Percentiles rank a stretch among this genome's conserved stretches.
phyloP scores from a whole-genome alignment of 306 rosid species.

The Sechiopsis laciniata region DNA sequence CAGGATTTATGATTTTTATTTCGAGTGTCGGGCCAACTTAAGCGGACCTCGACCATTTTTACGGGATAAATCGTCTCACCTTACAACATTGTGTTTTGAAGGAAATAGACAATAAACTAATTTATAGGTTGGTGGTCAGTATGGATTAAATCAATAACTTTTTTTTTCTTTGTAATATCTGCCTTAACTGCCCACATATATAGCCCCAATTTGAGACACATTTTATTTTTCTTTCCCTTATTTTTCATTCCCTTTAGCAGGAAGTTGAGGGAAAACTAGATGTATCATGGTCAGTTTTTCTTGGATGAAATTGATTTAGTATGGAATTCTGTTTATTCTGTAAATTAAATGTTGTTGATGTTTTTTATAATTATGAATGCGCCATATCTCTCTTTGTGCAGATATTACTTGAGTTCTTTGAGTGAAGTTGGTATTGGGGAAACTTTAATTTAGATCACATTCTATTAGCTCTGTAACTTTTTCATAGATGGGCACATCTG shows the following conservation, averaged over 20 bases:
- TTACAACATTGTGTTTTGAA: no score
- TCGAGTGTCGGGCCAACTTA: no score
- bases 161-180: background rate
- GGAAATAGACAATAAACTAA: no score
- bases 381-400: background rate
- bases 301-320: background rate
- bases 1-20: background rate
- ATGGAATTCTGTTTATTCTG: background rate
- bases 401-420: background rate
- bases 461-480: constrained; percentile 18
- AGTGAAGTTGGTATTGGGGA: background rate
- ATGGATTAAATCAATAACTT: no score
- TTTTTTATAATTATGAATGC: background rate
- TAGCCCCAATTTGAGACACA: no score
- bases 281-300: background rate
- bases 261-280: background rate
- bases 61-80: no score
- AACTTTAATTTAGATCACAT: constrained; percentile 17
- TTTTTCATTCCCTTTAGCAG: background rate
- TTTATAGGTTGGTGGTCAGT: no score
- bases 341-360: background rate
- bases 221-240: no score
- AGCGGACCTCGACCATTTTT: no score
- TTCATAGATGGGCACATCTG: constrained; percentile 37
- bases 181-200: no score